Evolutionary conservation across 331 rosid genomes (phyloP), one percentile per base, ranked within the genome.

Genomic region (Cydonia oblonga): DNA sequence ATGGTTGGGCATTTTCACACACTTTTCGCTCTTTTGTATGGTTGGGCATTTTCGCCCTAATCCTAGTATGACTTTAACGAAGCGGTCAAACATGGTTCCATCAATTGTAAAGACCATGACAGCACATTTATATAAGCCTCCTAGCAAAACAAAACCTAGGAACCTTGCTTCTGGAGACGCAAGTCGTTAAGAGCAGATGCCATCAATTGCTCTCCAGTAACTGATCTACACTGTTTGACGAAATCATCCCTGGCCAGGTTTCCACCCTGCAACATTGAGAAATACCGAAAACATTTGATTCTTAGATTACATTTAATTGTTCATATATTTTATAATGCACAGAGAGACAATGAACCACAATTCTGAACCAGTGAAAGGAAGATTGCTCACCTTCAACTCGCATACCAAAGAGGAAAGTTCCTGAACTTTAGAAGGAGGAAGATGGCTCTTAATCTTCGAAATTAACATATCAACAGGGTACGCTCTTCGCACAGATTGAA

Each of bases 191-290:
- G 68, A 23, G 79, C 70, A 15, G 85, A 79, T 60, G 69, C 64
- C 66, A 84, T 80, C 83, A 84, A 42, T 64, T 86, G 42, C 11
- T 86, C 91, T 29, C 91, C 90, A 9, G 81, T 81, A 76, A 83
- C 82, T 12, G 64, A 75, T 62, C 85, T 79, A 71, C 86, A 72
- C 67, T 75, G 84, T 51, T 64, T 80, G 40, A 80, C 51, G 74
- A 89, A 81, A 72, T 28, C 56, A 26, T 62, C 77, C 71, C 65
- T 81, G 24, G 74, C 75, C 38, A 85, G 24, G 60, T 75, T 78
- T 68, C 88, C 76, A 71, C 65, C 87, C 91, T 89, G 86, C 38
- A 78, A 49, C 53, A 76, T 54, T 62, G 20, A 71, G 33, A 29
- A 44, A 67, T 44, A 22, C 51, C 64, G 23, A 42, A 78, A 53